Percentiles rank a stretch among this genome's conserved stretches.
Conservation (phyloP, 768 basidiomycete genomes). For the Jaapia argillacea region DNA sequence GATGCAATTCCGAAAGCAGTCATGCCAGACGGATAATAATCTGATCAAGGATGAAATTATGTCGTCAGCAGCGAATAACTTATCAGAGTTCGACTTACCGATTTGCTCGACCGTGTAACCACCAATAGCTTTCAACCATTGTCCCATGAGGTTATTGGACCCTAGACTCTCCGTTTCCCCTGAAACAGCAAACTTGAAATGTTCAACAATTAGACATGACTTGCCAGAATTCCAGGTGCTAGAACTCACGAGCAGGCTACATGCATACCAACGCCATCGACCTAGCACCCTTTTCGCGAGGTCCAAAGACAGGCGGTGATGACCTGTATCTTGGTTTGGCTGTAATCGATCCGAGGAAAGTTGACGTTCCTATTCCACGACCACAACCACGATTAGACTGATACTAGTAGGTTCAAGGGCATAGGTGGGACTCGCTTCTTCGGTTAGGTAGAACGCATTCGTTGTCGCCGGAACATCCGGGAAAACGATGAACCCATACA, state of each 20-base stretch:
- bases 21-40: conserved; percentile 53
- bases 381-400: conserved; percentile 2
- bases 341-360: conserved; percentile 41
- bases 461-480: conserved; percentile 63
- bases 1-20: conserved; percentile 58
- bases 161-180: conserved; percentile 63
- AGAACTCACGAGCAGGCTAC: conserved; percentile 39
- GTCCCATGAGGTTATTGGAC: conserved; percentile 65
- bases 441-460: conserved; percentile 50
- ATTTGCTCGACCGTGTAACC: conserved; percentile 56
- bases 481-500: conserved; percentile 65
- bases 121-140: conserved; percentile 54
- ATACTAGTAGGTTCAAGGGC: not conserved
- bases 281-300: conserved; percentile 38
- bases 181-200: conserved; percentile 45
- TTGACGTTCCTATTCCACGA: conserved; percentile 35
- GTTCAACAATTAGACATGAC: not conserved
- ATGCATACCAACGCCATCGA: conserved; percentile 61
- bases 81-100: conserved; percentile 22
- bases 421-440: conserved; percentile 31
- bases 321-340: conserved; percentile 28
- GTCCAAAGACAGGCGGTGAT: conserved; percentile 35
- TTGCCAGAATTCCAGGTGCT: not conserved
- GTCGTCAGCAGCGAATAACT: not conserved
- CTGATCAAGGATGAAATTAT: conserved; percentile 14